Evolutionary conservation across 1,284 basidiomycete genomes (phyloP), one percentile per base, ranked within the genome.

Genomic region (Bjerkandera adusta): DNA sequence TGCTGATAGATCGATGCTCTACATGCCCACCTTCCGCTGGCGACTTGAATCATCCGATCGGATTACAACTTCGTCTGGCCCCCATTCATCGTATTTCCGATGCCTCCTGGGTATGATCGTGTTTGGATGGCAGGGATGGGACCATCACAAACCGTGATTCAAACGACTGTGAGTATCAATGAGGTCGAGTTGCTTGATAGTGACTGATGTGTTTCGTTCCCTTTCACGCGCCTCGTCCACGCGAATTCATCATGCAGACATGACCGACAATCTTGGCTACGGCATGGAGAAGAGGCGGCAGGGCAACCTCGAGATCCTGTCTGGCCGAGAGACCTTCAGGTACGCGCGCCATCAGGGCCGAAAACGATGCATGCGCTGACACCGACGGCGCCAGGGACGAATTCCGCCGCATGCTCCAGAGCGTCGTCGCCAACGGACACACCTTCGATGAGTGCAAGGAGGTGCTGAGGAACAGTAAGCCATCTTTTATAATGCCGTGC

Each of bases 101-200:
- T n/a, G n/a, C n/a, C n/a, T n/a, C n/a, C n/a, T n/a, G n/a, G n/a
- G n/a, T n/a, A n/a, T n/a, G n/a, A n/a, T n/a, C n/a, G n/a, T n/a
- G n/a, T 38, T 20, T 22, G 20, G 22, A 33, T 49, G 32, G 12
- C 63, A 89, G 85, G 92, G 92, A 94, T 70, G 92, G 92, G 59
- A 96, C 91, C 18, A 95, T 95, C 68, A 95, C 92, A 5, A 91
- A 81, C 39, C 79, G 78, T 57, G 92, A 96, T 67, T 92, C 89
- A 16, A 96, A 96, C 68, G 93, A 96, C 62, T 92, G 89, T 89
- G 62, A 55, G 84, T 68, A 33, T 44, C 5, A 11, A 21, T 27
- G 4, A 3, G n/a, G 24, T 29, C 22, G 18, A n/a, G 27, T 29
- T 18, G 21, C 27, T 8, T 30, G 27, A n/a, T n/a, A n/a, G n/a